A percentile compares a stretch with the other conserved stretches of the same genome.
phyloP scores from a whole-genome alignment of 2,329 filamentous ascomycete species.

The Penicillium sp. region DNA sequence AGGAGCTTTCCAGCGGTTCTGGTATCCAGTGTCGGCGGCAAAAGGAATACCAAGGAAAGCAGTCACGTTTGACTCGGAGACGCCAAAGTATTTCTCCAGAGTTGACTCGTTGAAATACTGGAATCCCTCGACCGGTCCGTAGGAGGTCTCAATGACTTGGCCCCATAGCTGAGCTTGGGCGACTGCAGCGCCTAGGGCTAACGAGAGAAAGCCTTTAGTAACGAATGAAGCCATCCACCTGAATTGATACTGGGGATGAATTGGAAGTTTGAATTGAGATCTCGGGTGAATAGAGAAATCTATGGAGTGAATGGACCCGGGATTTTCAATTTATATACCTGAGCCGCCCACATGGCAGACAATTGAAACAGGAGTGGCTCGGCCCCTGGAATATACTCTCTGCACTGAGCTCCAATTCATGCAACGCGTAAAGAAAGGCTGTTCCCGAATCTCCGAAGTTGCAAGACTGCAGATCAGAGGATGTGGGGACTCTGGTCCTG shows the following conservation, averaged over 20 bases:
- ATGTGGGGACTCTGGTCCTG: constrained; percentile 2
- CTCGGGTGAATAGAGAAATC: neutral
- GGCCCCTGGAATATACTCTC: neutral
- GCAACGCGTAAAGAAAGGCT: neutral
- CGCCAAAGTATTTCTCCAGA: constrained; percentile 25
- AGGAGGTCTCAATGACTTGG: constrained; percentile 22
- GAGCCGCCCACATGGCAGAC: neutral
- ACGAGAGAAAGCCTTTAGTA: constrained; percentile 9
- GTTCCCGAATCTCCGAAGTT: neutral
- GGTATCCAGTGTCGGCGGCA: constrained; percentile 29
- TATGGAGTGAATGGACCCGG: neutral
- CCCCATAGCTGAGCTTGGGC: constrained; percentile 26
- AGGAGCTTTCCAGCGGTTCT: constrained; percentile 30
- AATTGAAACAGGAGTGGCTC: neutral
- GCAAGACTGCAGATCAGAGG: neutral
- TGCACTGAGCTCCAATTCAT: neutral
- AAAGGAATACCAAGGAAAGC: constrained; percentile 30
- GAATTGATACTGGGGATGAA: neutral
- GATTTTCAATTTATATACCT: neutral
- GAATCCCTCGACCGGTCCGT: constrained; percentile 24
- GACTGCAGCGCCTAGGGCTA: constrained; percentile 17
- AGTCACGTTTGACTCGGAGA: constrained; percentile 23
- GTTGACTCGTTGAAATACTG: constrained; percentile 27
- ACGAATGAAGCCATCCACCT: constrained; percentile 11
- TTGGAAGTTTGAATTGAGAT: neutral